Conservation (phyloP, 768 basidiomycete species). For the Postia placenta region DNA sequence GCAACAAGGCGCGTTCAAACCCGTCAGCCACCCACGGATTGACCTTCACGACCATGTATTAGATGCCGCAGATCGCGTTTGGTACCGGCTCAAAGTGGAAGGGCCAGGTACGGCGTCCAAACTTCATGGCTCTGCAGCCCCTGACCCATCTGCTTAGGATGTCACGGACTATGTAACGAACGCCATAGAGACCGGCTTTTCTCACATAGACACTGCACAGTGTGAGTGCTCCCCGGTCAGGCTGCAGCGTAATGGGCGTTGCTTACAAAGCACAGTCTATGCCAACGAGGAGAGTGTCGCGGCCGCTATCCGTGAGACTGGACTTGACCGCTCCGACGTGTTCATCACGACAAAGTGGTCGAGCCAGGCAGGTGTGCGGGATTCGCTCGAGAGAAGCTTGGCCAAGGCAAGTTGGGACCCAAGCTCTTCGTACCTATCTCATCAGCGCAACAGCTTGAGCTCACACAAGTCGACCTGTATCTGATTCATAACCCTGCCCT, state of each 20-base stretch:
- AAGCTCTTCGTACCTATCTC: too few species aligned
- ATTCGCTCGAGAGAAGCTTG: constrained; percentile 43
- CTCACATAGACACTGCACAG: constrained; percentile 59
- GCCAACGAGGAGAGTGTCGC: constrained; percentile 33
- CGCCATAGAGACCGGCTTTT: constrained; percentile 55
- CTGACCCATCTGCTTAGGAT: too few species aligned
- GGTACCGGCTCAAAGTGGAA: constrained; percentile 48
- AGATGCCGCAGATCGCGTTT: constrained; percentile 61
- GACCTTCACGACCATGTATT: background rate
- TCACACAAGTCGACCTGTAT: constrained; percentile 63
- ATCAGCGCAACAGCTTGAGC: constrained; percentile 51
- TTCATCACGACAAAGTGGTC: constrained; percentile 45
- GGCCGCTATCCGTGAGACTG: constrained; percentile 29
- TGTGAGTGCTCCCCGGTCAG: constrained; percentile 22
- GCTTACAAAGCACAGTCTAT: too few species aligned
- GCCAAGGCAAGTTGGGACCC: constrained; percentile 42
- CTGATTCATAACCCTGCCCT: constrained; percentile 50
- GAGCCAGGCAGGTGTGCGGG: constrained; percentile 29
- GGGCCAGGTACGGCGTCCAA: constrained; percentile 14
- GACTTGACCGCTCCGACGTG: constrained; percentile 28
- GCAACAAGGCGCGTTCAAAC: constrained; percentile 25
- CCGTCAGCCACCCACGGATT: background rate
- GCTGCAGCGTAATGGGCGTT: too few species aligned
- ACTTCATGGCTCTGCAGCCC: background rate
- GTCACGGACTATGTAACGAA: constrained; percentile 48